Base-by-base conservation (phyloP, 768 basidiomycete species). In the Lepiota venenata region DNA sequence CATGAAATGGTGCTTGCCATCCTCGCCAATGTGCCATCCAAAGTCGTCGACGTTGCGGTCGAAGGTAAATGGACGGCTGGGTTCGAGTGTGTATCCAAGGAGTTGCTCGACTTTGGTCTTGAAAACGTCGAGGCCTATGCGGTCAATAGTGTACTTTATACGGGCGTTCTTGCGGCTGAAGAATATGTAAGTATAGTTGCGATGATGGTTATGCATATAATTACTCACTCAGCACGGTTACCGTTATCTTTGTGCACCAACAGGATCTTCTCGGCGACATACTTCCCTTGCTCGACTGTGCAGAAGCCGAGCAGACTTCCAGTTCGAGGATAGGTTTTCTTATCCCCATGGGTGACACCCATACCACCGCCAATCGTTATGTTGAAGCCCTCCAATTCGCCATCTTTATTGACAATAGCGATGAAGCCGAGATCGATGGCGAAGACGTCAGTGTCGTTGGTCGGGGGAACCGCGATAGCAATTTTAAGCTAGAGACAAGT, bases 301-400 rank as follows among this genome's bases (percentile, higher is more conserved):
- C 93, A 93, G 78, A 98, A 99, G 47, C 97, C 97, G 57, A 99
- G 82, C 44, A 97, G 72, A 63, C 87, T 87, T 25, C 83, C 93
- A 42, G 86, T 70, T 49, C 97, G 87, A 43, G 97, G 97, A 68
- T 98, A 98, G 0, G 97, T 99, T 77, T 97, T 95, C 78, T 98
- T 98, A 79, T 93, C 96, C 29, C 93, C 93, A 63, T 98, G 96
- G 1, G 97, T 98, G 40, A 98, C 97, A 70, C 97, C 97, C 97
- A 99, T 99, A 46, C 97, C 97, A 61, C 97, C 97, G 52, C 97
- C 97, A 41, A 92, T 76, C 14, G 87, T 71, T 48, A 99, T 94
- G 66, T 99, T 97, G 81, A 97, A 99, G 40, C 97, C 97, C 50
- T 79, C 78, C n/a, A 99, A 74, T 58, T 88, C 79, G 48, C 92